phyloP scores from a whole-genome alignment of 2,329 filamentous ascomycete genomes.

The Niveomyces coronatus region DNA sequence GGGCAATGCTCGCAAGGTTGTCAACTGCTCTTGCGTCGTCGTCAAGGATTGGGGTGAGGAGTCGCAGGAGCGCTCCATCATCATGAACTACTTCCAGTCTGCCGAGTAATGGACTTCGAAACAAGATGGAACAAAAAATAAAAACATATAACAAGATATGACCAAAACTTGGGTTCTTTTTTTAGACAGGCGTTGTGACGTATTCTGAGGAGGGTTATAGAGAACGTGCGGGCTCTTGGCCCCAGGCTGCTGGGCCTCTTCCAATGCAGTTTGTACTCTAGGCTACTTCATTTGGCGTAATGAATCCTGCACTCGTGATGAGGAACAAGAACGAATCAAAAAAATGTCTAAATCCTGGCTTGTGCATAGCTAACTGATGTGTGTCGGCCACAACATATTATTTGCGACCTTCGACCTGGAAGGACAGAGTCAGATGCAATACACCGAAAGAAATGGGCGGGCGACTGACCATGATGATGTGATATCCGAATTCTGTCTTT shows the following conservation, averaged over 20 bases:
- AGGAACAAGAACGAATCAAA: constrained; percentile 29
- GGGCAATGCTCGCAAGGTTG: constrained; percentile 98
- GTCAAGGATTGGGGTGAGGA: constrained; percentile 99
- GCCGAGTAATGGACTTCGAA: constrained; percentile 44
- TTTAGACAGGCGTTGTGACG: constrained; percentile 16
- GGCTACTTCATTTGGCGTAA: constrained; percentile 37
- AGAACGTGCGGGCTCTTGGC: constrained; percentile 24
- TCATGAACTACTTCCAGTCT: constrained; percentile 99
- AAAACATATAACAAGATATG: too few relatives aligned
- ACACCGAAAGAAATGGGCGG: not conserved
- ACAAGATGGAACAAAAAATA: not conserved
- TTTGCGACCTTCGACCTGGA: constrained; percentile 32
- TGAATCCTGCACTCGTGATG: constrained; percentile 23
- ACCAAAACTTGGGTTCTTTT: constrained; percentile 4
- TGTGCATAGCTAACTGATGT: constrained; percentile 8
- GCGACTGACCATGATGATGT: constrained; percentile 61
- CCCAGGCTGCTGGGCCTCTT: constrained; percentile 21
- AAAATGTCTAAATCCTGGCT: constrained; percentile 19
- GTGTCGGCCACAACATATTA: constrained; percentile 17
- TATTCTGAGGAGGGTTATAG: constrained; percentile 29
- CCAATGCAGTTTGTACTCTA: constrained; percentile 34
- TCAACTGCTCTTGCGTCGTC: constrained; percentile 99
- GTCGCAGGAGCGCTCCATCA: constrained; percentile 95
- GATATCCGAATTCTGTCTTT: constrained; percentile 68
- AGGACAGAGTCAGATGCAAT: not conserved